Evolutionary conservation across 2,329 filamentous ascomycete genomes (phyloP).

Genomic region (Fonsecaea erecta): DNA sequence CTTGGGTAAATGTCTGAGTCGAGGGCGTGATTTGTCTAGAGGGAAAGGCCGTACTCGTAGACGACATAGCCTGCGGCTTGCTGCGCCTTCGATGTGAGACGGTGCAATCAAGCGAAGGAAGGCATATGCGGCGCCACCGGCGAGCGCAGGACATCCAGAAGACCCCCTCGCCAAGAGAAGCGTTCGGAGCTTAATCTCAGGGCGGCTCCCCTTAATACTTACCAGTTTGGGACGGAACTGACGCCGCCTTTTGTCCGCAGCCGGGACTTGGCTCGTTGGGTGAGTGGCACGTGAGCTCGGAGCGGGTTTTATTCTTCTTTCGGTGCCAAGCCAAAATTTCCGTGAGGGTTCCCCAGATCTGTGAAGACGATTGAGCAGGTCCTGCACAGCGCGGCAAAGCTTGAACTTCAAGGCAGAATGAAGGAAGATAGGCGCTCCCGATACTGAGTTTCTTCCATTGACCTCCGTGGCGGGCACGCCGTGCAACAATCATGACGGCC

Average conservation of each 20-base stretch:
- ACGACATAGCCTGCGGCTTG: conserved; percentile 9
- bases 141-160: background rate
- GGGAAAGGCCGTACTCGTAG: conserved; percentile 6
- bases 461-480: background rate
- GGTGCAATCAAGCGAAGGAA: conserved; percentile 9
- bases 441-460: background rate
- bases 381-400: background rate
- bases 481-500: conserved; percentile 11
- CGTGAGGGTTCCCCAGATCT: background rate
- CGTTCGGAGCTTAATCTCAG: background rate
- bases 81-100: conserved; percentile 25
- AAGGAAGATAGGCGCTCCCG: background rate
- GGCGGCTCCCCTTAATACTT: background rate
- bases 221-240: background rate
- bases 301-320: too few species aligned
- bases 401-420: background rate
- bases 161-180: background rate
- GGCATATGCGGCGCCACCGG: conserved; percentile 10
- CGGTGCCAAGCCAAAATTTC: conserved; percentile 22
- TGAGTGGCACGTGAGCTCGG: too few species aligned
- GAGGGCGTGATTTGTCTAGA: conserved; percentile 46
- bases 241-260: background rate
- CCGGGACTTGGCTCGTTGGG: too few species aligned
- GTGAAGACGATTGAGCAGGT: background rate
- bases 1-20: conserved; percentile 4